Evolutionary conservation across 495 filamentous ascomycete genomes (phyloP), one percentile per base, ranked within the genome.

Genomic region (Podospora comata): DNA sequence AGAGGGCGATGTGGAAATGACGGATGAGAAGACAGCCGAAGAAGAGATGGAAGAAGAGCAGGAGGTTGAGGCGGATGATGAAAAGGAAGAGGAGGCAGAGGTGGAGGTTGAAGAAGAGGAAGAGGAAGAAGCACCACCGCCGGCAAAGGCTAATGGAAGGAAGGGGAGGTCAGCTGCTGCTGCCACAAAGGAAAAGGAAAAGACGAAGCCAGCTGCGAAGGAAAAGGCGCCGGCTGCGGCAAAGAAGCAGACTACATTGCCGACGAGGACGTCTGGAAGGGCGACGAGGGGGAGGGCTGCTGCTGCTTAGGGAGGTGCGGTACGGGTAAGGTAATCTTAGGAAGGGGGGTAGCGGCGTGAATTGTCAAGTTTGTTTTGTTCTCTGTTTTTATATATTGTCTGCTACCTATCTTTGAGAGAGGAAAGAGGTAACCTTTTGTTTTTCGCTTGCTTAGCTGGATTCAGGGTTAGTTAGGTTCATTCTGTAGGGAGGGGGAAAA

Each of bases 1-100:
- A 53, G 69, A 72, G 65, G 74, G 75, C n/a, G 66, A 71, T 26
- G 71, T 67, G 11, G 62, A 69, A 18, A 59, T 64, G 34, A 57
- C 68, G 58, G 72, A 71, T 26, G 65, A 66, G 23, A 73, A 72
- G 16, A 60, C 55, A 18, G 68, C 75, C 20, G 63, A 39, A 48
- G 70, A 72, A n/a, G 48, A 68, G 15, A 55, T 39, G 54, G 56
- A 59, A 55, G 53, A 59, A 18, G 64, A 59, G 2, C n/a, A 59
- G 60, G 54, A 44, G 30, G n/a, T 4, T 4, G 26, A 23, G 53
- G 18, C 34, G 16, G 44, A 26, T 56, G 23, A 61, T 30, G 23
- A 18, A 30, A 61, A 28, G 59, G 59, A 30, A 23, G 59, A 28
- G 30, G 59, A 48, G 32, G 9, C 61, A 48, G 64, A 44, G 30